Conservation (phyloP, 1,284 basidiomycete species). For the Marasmius sp. region DNA sequence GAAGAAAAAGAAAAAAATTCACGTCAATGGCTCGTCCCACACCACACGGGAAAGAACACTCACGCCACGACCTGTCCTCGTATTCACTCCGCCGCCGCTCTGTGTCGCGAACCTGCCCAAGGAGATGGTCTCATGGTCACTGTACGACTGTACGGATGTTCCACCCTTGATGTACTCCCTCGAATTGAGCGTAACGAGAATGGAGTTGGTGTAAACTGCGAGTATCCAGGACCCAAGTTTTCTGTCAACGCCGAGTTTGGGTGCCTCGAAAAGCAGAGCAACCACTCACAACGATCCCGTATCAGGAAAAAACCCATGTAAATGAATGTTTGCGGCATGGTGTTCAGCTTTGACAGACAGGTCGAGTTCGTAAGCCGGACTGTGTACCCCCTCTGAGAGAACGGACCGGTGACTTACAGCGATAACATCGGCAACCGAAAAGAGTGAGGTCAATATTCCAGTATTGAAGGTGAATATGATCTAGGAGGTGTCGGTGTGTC, state of each 20-base stretch:
- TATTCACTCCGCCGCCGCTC: neutral
- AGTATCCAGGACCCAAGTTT: neutral
- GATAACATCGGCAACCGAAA: neutral
- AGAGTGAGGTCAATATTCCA: neutral
- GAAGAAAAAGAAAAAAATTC: neutral
- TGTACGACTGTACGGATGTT: neutral
- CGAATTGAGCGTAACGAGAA: slow-evolving; percentile 14
- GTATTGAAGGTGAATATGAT: slow-evolving; percentile 8
- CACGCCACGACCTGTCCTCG: neutral
- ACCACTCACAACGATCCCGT: neutral
- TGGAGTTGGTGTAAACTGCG: slow-evolving; percentile 13
- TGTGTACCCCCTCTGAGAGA: neutral
- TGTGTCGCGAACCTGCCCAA: neutral
- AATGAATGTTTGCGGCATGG: neutral
- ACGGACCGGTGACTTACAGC: neutral
- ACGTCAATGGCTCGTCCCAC: neutral
- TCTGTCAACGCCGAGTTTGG: neutral
- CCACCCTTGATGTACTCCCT: slow-evolving; percentile 7
- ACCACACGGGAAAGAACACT: neutral
- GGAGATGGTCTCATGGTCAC: neutral
- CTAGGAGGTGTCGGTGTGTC: neutral
- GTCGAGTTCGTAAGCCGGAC: neutral
- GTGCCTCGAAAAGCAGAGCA: neutral
- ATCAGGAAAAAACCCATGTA: slow-evolving; percentile 4
- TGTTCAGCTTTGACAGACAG: neutral